Conservation (phyloP, 768 basidiomycete species). For the Chalciporus chontae region DNA sequence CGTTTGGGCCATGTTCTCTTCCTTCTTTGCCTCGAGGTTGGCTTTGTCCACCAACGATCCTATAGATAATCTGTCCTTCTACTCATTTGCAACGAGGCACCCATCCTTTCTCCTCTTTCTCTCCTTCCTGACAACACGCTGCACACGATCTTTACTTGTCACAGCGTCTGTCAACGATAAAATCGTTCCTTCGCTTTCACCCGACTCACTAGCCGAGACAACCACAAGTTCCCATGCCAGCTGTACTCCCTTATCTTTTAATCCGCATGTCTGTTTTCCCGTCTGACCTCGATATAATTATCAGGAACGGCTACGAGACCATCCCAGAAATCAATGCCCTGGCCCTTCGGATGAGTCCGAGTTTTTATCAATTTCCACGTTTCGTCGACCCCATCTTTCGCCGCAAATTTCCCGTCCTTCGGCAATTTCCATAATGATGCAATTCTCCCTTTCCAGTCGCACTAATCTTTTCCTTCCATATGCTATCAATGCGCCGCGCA, state of each 20-base stretch:
- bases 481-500: constrained; percentile 2
- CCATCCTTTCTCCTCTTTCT: background rate
- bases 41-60: background rate
- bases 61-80: constrained; percentile 1
- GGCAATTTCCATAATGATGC: background rate
- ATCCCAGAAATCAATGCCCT: background rate
- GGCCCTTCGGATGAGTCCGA: background rate
- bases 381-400: background rate
- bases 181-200: background rate
- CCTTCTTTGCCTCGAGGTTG: constrained; percentile 6
- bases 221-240: background rate
- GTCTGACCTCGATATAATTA: background rate
- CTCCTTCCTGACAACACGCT: background rate
- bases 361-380: background rate
- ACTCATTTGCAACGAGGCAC: constrained; percentile 2
- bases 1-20: background rate
- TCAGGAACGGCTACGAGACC: background rate
- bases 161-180: background rate
- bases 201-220: background rate
- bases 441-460: background rate
- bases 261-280: background rate
- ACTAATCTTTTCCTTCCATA: background rate
- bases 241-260: background rate
- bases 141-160: background rate
- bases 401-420: background rate